Conservation (phyloP, 2,329 filamentous ascomycete species). For the Ceratocystis eucalypticola region DNA sequence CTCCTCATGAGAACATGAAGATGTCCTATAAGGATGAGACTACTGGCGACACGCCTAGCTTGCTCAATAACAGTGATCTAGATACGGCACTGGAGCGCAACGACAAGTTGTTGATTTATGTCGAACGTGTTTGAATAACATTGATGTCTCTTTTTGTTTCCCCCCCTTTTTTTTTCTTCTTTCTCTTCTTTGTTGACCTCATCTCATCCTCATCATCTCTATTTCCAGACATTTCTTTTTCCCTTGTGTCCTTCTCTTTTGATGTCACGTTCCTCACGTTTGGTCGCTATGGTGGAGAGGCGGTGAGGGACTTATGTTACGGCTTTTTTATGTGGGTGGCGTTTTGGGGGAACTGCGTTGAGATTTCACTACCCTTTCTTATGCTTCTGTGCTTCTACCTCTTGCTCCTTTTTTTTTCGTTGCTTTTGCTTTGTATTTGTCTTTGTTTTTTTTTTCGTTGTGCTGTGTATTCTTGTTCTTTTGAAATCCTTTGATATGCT, state of each 20-base stretch:
- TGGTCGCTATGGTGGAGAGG: background rate
- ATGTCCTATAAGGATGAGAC: constrained; percentile 79
- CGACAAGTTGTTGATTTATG: constrained; percentile 71
- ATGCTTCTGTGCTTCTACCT: background rate
- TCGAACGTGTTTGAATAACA: constrained; percentile 37
- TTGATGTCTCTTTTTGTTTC: background rate
- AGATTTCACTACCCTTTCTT: background rate
- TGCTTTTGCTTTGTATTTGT: background rate
- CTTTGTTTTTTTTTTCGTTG: background rate
- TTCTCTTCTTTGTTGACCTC: background rate
- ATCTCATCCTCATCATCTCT: background rate
- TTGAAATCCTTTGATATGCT: background rate
- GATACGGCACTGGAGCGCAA: constrained; percentile 69
- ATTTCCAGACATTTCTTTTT: constrained; percentile 1
- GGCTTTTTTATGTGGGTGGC: constrained; percentile 4
- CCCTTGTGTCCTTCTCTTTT: constrained; percentile 7
- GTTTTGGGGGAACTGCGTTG: constrained; percentile 6
- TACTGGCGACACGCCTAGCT: constrained; percentile 56
- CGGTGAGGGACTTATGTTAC: background rate
- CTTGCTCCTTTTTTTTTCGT: background rate
- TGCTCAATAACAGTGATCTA: constrained; percentile 70
- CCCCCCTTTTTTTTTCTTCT: background rate
- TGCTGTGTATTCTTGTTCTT: background rate
- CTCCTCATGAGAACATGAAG: constrained; percentile 52
- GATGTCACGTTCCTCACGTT: constrained; percentile 9